Evolutionary conservation across 352 stramenopile species (phyloP), one percentile per base, ranked within the genome.

Genomic region (Globisporangium rhizosaccharum): DNA sequence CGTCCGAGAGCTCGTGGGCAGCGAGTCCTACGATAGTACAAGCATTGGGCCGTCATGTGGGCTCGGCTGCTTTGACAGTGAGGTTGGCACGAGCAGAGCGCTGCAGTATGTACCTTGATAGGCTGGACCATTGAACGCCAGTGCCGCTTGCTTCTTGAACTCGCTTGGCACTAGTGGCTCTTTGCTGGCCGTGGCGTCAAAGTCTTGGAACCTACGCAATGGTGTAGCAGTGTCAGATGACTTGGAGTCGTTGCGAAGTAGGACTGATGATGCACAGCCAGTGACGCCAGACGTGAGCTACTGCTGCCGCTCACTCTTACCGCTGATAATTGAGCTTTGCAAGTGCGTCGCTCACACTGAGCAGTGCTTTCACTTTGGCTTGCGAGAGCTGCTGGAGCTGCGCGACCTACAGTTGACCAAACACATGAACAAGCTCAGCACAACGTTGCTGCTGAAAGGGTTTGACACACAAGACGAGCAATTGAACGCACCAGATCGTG

Each of bases 301-400:
- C 41, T 17, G 14, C 12, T 18, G 41, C 14, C 14, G 41, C 18
- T 20, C 41, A n/a, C 10, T 59, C 57, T 30, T 68, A 89, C 30
- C 90, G 74, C 57, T 93, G 76, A 63, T 89, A 76, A 67, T 96
- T 97, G 59, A 95, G 73, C 23, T 90, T 88, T 53, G 87, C 87
- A 53, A 97, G 72, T 4, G 73, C 69, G 59, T 92, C 86, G 53
- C 82, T 96, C 18, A 96, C 81, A 18, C 82, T 68, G 41, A 97
- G 72, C 47, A 97, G 66, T 23, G 72, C 61, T 67, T 96, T 95
- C 55, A 97, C 63, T 57, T 95, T 84, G 33, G 66, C 67, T 47
- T 76, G 70, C 23, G 80, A 79, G 48, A 93, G 63, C 57, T 80
- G 75, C 28, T 75, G 76, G 26, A 94, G 70, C 52, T 89, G 70